A percentile compares a stretch with the other conserved stretches of the same genome.
Evolutionary conservation across 257 asterid genomes (phyloP).

Genomic region (Penstemon newberryi): DNA sequence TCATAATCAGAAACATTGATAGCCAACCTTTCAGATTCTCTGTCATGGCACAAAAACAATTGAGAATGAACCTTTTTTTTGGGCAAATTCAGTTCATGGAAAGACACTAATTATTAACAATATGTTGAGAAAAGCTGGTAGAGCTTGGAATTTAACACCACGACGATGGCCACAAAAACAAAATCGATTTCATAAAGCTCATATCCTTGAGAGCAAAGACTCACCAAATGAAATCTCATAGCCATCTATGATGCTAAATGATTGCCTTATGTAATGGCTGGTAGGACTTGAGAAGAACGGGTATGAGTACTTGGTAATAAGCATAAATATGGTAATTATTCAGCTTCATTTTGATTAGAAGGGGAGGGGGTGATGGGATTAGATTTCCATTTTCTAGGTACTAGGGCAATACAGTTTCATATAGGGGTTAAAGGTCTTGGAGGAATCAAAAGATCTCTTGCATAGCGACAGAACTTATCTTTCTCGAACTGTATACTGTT

Average conservation of each 20-base stretch:
- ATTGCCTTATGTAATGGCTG: neutral
- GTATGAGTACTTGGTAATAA: neutral
- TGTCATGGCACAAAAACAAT: constrained; percentile 40
- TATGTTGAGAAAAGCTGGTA: constrained; percentile 16
- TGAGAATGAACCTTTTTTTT: constrained; percentile 21
- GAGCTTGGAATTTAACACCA: constrained; percentile 5
- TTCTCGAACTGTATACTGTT: neutral
- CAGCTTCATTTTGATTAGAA: neutral
- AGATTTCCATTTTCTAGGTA: constrained; percentile 11
- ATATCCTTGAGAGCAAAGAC: constrained; percentile 13
- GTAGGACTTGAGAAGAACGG: neutral
- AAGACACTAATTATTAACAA: constrained; percentile 16
- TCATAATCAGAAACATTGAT: constrained; percentile 63
- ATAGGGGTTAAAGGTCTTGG: neutral
- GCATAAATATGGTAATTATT: neutral
- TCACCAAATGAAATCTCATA: constrained; percentile 1
- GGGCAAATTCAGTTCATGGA: constrained; percentile 18
- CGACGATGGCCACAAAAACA: neutral
- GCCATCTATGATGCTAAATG: neutral
- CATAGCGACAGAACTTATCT: neutral
- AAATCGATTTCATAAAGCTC: neutral
- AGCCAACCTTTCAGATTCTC: constrained; percentile 67
- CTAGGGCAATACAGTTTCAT: neutral
- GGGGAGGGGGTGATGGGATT: constrained; percentile 2
- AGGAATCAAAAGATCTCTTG: constrained; percentile 17